A percentile compares a stretch with the other conserved stretches of the same genome.
These are phyloP conservation scores for Dovyalis caffra DNA, from an alignment of 345 rosid species.

Conservation along the genomic window DNA sequence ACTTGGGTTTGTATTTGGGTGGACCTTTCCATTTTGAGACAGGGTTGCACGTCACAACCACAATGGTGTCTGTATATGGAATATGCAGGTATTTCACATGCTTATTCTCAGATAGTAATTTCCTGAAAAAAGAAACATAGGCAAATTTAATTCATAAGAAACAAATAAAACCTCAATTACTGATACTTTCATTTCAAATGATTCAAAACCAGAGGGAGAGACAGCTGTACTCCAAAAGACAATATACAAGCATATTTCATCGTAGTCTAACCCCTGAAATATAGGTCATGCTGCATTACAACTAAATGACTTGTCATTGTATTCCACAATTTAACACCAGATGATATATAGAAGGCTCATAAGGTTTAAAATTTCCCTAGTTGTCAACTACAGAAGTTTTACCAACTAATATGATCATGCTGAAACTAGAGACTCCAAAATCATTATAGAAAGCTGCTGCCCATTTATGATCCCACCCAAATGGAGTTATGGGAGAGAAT, in stretches of 20 bases:
- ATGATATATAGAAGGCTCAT: not conserved
- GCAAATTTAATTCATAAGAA: slow-evolving; percentile 1
- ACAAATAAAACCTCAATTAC: not conserved
- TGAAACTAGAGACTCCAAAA: slow-evolving; percentile 9
- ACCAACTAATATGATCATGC: not conserved
- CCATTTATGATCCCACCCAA: too few relatives aligned
- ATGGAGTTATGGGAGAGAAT: too few relatives aligned
- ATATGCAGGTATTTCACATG: slow-evolving; percentile 89
- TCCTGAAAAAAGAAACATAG: slow-evolving; percentile 46
- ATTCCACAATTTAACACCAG: not conserved
- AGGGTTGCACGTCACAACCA: slow-evolving; percentile 93
- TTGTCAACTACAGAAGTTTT: not conserved
- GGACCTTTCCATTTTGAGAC: slow-evolving; percentile 83
- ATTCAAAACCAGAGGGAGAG: not conserved
- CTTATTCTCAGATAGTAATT: slow-evolving; percentile 77
- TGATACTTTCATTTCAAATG: not conserved
- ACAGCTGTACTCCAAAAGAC: not conserved
- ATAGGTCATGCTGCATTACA: slow-evolving; percentile 3
- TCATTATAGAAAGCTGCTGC: not conserved
- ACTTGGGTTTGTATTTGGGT: slow-evolving; percentile 77
- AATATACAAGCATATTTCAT: not conserved
- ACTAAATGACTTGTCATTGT: not conserved
- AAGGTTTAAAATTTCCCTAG: not conserved
- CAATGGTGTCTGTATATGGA: slow-evolving; percentile 82
- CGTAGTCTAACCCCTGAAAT: not conserved